Percentiles rank a stretch among this genome's conserved stretches.
These are phyloP conservation scores for Nannochloris sp. DNA, from an alignment of 139 green algal species.

Conservation along the genomic window DNA sequence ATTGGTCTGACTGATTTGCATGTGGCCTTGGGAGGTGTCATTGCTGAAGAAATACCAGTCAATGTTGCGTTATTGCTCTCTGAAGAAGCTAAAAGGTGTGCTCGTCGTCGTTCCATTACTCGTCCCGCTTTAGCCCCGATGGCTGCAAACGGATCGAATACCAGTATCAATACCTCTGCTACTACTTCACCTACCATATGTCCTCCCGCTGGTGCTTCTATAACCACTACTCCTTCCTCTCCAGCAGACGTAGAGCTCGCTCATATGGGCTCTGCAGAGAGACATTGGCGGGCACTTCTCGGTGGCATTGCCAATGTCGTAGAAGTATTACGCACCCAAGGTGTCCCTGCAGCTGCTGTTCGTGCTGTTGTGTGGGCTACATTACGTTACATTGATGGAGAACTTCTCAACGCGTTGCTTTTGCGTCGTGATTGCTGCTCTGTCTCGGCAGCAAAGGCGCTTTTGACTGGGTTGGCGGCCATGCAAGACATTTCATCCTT, in stretches of 20 bases:
- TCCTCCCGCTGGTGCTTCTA: no score
- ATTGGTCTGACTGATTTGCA: constrained; percentile 35
- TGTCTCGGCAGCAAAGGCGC: constrained; percentile 42
- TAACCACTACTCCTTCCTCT: neutral
- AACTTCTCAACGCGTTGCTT: constrained; percentile 55
- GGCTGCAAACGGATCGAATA: neutral
- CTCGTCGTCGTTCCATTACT: constrained; percentile 2
- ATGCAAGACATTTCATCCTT: constrained; percentile 29
- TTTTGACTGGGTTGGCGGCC: constrained; percentile 37
- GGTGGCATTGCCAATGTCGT: constrained; percentile 42
- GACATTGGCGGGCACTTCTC: constrained; percentile 29
- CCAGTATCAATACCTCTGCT: neutral
- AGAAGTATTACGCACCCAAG: constrained; percentile 31
- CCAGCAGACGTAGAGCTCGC: neutral
- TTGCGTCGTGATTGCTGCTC: constrained; percentile 50
- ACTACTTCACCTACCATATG: no score
- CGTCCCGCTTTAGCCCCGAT: neutral
- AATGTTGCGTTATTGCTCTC: constrained; percentile 30
- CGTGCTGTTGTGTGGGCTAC: constrained; percentile 31
- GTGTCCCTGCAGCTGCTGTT: constrained; percentile 26
- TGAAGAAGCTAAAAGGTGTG: constrained; percentile 40
- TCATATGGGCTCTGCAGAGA: neutral
- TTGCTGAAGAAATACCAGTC: constrained; percentile 39
- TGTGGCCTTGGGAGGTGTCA: constrained; percentile 16
- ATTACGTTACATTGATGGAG: constrained; percentile 44